phyloP scores from a whole-genome alignment of 169 alveolate genomes.

The Cryptosporidium xiaoi region DNA sequence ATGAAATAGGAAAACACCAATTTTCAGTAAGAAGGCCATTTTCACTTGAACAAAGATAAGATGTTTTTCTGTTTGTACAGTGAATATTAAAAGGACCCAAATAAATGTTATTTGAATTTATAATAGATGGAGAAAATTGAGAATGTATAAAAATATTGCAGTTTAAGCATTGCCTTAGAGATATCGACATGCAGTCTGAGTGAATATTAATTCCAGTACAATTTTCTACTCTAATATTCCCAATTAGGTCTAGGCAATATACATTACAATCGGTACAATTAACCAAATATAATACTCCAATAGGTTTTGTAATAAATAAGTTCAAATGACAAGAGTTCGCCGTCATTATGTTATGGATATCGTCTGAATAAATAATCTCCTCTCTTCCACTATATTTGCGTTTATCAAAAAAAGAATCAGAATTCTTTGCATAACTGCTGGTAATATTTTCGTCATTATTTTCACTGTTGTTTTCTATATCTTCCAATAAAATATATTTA shows the following conservation, averaged over 20 bases:
- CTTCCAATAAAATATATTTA: not conserved
- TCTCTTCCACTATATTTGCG: not conserved
- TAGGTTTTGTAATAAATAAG: constrained; percentile 25
- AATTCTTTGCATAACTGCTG: not conserved
- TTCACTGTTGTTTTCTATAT: not conserved
- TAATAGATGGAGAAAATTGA: constrained; percentile 48
- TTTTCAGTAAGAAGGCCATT: not conserved
- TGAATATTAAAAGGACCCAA: constrained; percentile 57
- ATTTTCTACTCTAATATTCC: constrained; percentile 12
- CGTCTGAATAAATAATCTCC: not conserved
- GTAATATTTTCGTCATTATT: not conserved
- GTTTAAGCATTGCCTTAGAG: not conserved
- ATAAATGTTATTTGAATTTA: not conserved
- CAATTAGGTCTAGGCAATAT: constrained; percentile 19
- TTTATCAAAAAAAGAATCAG: not conserved
- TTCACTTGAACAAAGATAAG: constrained; percentile 26
- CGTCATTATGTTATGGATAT: constrained; percentile 11
- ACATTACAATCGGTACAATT: constrained; percentile 11
- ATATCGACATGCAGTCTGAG: constrained; percentile 29
- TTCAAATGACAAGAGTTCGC: constrained; percentile 9
- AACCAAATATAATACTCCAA: not conserved
- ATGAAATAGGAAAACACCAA: constrained; percentile 31
- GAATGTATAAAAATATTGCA: constrained; percentile 20
- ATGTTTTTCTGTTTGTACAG: constrained; percentile 30
- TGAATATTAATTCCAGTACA: constrained; percentile 1